Base-by-base conservation (phyloP, 2,329 filamentous ascomycete genomes). In the Monosporascus sp. region DNA sequence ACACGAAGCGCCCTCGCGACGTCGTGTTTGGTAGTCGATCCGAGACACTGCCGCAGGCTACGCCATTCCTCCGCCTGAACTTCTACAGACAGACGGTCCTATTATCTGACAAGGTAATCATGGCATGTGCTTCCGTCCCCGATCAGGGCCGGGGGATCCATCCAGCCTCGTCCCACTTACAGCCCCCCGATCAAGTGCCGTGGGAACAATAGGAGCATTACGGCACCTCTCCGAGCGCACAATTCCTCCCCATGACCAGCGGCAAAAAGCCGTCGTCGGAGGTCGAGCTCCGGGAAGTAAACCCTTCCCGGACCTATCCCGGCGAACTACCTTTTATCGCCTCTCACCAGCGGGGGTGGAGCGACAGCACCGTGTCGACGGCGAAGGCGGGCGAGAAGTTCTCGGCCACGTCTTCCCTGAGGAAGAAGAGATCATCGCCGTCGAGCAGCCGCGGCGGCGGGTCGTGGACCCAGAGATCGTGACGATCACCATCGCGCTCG, bases 391-490 rank as follows among this genome's bases (percentile, higher is more conserved):
- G 51, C n/a, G 52, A 40, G 3, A 51, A 57, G 11, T 19, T 44
- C 5, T 49, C 48, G 24, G 17, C 43, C 7, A 26, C 52, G 31
- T 53, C 56, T 3, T 24, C 45, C 7, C 41, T 51, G 7, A 45
- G 48, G 2, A 52, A 24, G 2, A 55, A 53, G 37, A 55, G 49
- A n/a, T 2, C 22, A 5, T 16, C 46, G 11, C 41, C 24, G 17
- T 49, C 51, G 6, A 51, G 40, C n/a, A 55, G 41, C n/a, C 41
- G 19, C n/a, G 5, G n/a, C 1, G 26, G 37, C 7, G 59, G 58
- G 5, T 59, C 62, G 14, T 70, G 66, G 68, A 59, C 56, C 1
- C 61, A 16, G 66, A 69, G 49, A 58, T 66, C 19, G 53, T 64
- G 17, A 60, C 64, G 43, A 55, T 69, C 24, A 26, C 60, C 0